A percentile compares a stretch with the other conserved stretches of the same genome.
These are phyloP conservation scores for Misopates orontium DNA, from an alignment of 257 asterid genomes.

Conservation along the genomic window DNA sequence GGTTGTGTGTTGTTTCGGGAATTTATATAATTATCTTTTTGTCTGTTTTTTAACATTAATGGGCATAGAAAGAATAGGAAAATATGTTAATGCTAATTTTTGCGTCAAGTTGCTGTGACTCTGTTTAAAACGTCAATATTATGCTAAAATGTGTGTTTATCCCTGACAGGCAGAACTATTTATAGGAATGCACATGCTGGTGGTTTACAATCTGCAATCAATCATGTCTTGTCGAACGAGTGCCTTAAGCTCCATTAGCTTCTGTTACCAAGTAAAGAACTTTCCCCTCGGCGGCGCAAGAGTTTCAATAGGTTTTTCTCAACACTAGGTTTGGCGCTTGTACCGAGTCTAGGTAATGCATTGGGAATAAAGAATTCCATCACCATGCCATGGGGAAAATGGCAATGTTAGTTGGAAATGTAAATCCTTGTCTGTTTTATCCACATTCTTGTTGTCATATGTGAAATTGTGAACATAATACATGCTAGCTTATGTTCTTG, in stretches of 20 bases:
- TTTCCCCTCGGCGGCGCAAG: conserved; percentile 9
- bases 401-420: too few relatives aligned
- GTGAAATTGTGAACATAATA: too few relatives aligned
- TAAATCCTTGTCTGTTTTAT: too few relatives aligned
- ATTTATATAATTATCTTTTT: too few relatives aligned
- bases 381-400: too few relatives aligned
- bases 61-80: too few relatives aligned
- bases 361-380: neutral
- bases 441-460: too few relatives aligned
- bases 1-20: too few relatives aligned
- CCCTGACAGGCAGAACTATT: conserved; percentile 25
- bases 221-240: neutral
- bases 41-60: too few relatives aligned
- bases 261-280: conserved; percentile 5
- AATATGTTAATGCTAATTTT: conserved; percentile 1
- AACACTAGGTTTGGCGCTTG: conserved; percentile 17
- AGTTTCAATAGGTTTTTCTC: conserved; percentile 3
- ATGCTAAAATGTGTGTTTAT: conserved; percentile 1
- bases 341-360: conserved; percentile 2
- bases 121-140: neutral
- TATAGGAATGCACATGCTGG: conserved; percentile 16
- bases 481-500: too few relatives aligned
- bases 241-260: neutral
- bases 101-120: neutral
- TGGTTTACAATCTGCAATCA: neutral